Base-by-base conservation (phyloP, 208 protist species). In the Naegleria fowleri region DNA sequence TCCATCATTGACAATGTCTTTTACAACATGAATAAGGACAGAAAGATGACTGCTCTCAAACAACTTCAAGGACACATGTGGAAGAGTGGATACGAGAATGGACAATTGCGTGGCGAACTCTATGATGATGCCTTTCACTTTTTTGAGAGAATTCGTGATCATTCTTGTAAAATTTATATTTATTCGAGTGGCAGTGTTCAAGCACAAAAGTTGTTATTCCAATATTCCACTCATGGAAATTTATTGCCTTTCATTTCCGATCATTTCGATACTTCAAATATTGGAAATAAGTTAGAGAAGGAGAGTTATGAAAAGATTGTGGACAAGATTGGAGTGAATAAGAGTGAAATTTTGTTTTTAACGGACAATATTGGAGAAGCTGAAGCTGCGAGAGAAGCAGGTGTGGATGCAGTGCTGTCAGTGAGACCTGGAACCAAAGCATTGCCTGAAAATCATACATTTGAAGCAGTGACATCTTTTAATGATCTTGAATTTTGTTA, bases 191-290 rank as follows among this genome's bases (percentile, higher is more conserved):
- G 87, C 16, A 51, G 38, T 51, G 39, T 83, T 6, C 55, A 33
- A 29, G 87, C 87, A 36, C 87, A 90, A 79, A 90, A 90, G 43
- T 36, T 79, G 6, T 90, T 90, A 48, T 90, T 90, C 55, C 15
- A n/a, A 52, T 36, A 90, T 90, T 51, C 87, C 11, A 83, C n/a
- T 51, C 33, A 90, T 41, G 86, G 22, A 75, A 67, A 59, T 59
- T 59, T 59, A 41, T 59, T 41, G 25, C 41, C 11, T 29, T 59
- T 39, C 5, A 36, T 90, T 79, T 16, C 1, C 48, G 55, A 15
- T 38, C 39, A 79, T 79, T 90, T 83, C 11, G 55, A 90, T 48
- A 79, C 55, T 48, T 9, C 40, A 22, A 33, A 75, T 90, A 29
- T 48, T 39, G 87, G 87, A 79, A 40, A 25, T 19, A 90, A 90